Evolutionary conservation across 2,329 filamentous ascomycete species (phyloP).

Genomic region (Claviceps maximensis): DNA sequence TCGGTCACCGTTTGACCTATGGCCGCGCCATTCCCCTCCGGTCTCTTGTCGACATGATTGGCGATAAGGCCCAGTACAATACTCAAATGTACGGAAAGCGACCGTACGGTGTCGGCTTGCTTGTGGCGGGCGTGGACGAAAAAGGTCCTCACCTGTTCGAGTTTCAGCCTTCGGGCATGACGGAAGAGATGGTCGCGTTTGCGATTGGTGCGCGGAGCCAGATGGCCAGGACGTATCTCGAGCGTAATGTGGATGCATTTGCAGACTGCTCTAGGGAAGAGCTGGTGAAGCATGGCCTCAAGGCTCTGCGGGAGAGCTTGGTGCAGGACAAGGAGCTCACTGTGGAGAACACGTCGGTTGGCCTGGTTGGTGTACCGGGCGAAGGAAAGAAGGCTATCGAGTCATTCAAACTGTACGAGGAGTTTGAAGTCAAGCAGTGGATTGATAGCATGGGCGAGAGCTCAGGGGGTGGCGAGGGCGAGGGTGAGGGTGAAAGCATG

Average conservation of each 20-base stretch:
- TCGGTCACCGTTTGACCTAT: conserved; percentile 90
- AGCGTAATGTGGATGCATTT: conserved; percentile 81
- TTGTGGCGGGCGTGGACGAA: conserved; percentile 89
- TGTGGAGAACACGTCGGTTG: conserved; percentile 90
- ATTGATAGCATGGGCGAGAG: conserved; percentile 59
- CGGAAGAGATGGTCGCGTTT: conserved; percentile 92
- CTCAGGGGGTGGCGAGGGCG: conserved; percentile 28
- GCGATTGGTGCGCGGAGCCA: conserved; percentile 92
- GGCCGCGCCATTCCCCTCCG: conserved; percentile 85
- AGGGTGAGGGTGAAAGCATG: conserved; percentile 18
- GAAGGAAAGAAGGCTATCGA: conserved; percentile 48
- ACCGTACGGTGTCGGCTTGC: conserved; percentile 85
- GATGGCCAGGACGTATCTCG: conserved; percentile 95
- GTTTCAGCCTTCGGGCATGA: conserved; percentile 93
- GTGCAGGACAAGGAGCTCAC: conserved; percentile 97
- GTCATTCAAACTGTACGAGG: conserved; percentile 83
- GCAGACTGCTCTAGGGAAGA: conserved; percentile 65
- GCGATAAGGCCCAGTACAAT: conserved; percentile 92
- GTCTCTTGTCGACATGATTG: conserved; percentile 81
- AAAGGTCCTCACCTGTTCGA: conserved; percentile 92
- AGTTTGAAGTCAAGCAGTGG: conserved; percentile 73
- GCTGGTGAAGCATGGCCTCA: conserved; percentile 78
- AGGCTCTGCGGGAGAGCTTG: conserved; percentile 86
- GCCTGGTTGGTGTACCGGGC: conserved; percentile 53
- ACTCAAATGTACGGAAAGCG: conserved; percentile 95